Percentiles rank a stretch among this genome's conserved stretches.
phyloP scores from a whole-genome alignment of 2,329 filamentous ascomycete genomes.

The Davidsoniella virescens region DNA sequence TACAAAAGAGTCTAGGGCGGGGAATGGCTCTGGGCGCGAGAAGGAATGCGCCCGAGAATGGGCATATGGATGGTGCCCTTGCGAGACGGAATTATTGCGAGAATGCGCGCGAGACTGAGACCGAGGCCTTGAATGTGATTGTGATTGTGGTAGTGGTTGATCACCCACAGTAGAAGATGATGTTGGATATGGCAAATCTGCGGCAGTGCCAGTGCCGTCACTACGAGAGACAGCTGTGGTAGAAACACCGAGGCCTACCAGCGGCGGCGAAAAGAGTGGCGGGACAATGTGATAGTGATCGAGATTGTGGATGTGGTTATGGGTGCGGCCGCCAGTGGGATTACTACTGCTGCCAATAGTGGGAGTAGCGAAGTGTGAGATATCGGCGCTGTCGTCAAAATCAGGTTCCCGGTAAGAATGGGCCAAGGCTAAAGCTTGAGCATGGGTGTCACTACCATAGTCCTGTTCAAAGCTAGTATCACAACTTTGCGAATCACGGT shows the following conservation, averaged over 20 bases:
- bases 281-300: too few species aligned
- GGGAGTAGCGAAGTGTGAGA: too few species aligned
- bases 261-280: too few species aligned
- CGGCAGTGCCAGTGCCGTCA: too few species aligned
- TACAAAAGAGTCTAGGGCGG: constrained; percentile 4
- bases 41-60: constrained; percentile 8
- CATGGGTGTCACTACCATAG: neutral
- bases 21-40: constrained; percentile 7
- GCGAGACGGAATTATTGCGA: constrained; percentile 8
- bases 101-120: constrained; percentile 8
- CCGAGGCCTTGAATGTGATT: neutral
- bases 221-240: too few species aligned
- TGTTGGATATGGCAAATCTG: neutral
- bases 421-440: constrained; percentile 4
- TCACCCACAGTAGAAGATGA: neutral
- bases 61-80: neutral
- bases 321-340: neutral
- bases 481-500: neutral
- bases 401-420: neutral
- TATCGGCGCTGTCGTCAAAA: neutral
- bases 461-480: neutral
- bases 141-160: too few species aligned
- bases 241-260: too few species aligned
- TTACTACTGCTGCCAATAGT: neutral
- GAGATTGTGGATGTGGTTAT: too few species aligned